Percentiles rank a stretch among this genome's conserved stretches.
phyloP scores from a whole-genome alignment of 2,329 filamentous ascomycete species.

The Diaporthe ampelina region DNA sequence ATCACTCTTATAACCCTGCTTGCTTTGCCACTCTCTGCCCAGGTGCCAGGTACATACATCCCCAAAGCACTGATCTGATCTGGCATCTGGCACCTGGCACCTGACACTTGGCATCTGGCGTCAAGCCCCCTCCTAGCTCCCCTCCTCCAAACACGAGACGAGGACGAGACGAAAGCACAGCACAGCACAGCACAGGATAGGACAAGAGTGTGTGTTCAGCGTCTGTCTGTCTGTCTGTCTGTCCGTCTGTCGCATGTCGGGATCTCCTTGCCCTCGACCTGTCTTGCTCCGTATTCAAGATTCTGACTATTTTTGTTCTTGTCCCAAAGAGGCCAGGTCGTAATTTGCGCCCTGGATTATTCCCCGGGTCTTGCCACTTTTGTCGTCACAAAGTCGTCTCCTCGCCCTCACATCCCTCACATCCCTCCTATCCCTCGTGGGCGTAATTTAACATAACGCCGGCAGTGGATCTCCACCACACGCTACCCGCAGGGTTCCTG shows the following conservation, averaged over 20 bases:
- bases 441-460: slow-evolving; percentile 35
- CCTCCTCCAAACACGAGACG: neutral
- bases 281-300: slow-evolving; percentile 15
- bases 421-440: slow-evolving; percentile 32
- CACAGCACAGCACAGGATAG: neutral
- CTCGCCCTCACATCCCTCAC: slow-evolving; percentile 10
- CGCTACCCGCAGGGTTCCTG: slow-evolving; percentile 24
- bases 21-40: too few species aligned
- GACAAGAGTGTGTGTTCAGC: neutral
- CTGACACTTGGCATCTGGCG: neutral
- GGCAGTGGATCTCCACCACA: slow-evolving; percentile 35
- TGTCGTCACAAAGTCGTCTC: slow-evolving; percentile 29
- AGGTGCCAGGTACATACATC: neutral
- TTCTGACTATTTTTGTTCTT: slow-evolving; percentile 23
- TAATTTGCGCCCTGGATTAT: slow-evolving; percentile 35
- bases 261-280: slow-evolving; percentile 2
- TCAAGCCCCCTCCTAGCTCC: neutral
- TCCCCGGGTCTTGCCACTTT: slow-evolving; percentile 32
- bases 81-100: neutral
- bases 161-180: slow-evolving; percentile 7
- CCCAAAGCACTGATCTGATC: neutral
- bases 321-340: slow-evolving; percentile 27
- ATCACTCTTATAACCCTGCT: too few species aligned
- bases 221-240: too few species aligned
- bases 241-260: neutral